Percentiles rank a stretch among this genome's conserved stretches.
These are phyloP conservation scores for Zoysia japonica DNA, from an alignment of 176 grass and related monocot species.

Conservation along the genomic window DNA sequence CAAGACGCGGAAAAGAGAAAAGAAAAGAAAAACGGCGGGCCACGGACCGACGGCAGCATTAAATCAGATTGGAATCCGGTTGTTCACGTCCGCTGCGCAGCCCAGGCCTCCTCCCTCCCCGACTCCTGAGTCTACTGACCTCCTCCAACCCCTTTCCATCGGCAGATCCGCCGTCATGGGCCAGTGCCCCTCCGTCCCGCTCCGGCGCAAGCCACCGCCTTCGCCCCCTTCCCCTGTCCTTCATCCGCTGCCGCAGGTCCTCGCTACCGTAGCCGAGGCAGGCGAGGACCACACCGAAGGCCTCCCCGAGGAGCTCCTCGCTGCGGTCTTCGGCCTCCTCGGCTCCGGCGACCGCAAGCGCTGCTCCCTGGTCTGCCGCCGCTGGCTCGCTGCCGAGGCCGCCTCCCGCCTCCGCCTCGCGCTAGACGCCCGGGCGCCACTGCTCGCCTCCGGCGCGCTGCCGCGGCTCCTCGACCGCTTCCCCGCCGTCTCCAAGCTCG, in stretches of 20 bases:
- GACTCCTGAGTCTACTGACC: background rate
- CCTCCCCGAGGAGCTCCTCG: conserved; percentile 74
- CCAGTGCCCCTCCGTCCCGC: conserved; percentile 49
- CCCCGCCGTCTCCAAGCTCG: conserved; percentile 62
- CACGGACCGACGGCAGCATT: conserved; percentile 1
- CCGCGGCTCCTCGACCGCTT: conserved; percentile 59
- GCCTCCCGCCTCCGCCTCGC: conserved; percentile 58
- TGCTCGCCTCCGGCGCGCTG: conserved; percentile 35
- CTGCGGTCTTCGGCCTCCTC: conserved; percentile 52
- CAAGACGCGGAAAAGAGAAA: background rate
- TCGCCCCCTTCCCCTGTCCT: background rate
- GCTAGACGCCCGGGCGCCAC: conserved; percentile 54
- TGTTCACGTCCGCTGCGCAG: conserved; percentile 34
- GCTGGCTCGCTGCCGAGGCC: conserved; percentile 63
- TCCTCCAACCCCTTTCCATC: background rate
- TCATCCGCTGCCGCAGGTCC: background rate
- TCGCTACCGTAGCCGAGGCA: conserved; percentile 6
- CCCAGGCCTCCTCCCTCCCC: background rate
- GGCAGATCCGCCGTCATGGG: conserved; percentile 48
- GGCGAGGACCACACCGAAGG: conserved; percentile 56
- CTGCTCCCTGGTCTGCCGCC: conserved; percentile 70
- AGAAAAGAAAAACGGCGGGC: background rate
- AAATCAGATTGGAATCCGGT: conserved; percentile 35
- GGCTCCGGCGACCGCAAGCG: conserved; percentile 70
- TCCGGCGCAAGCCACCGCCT: background rate